Evolutionary conservation across 768 basidiomycete genomes (phyloP), one percentile per base, ranked within the genome.

Genomic region (Phylloporus sp.): DNA sequence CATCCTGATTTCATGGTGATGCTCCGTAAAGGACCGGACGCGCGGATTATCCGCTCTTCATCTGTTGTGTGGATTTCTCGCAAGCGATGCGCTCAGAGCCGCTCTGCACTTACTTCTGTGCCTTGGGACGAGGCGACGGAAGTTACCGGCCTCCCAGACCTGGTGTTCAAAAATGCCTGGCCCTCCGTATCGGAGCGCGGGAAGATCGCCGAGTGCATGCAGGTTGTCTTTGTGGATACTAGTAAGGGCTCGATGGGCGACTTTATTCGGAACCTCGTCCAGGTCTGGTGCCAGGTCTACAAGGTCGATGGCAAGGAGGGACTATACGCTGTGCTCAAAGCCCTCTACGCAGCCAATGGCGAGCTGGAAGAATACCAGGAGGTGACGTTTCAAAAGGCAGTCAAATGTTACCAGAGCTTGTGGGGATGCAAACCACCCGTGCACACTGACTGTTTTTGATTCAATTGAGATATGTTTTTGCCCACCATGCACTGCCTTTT

Each of bases 1-100:
- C 65, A 68, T 31, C 59, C 70, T 20, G 57, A 67, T 28, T 42
- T 71, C 35, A 65, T 67, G 66, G 61, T 67, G 13, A 57, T 69
- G 47, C 55, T 66, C 20, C 68, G 70, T 46, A 66, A 65, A 45
- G 70, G 70, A 22, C 50, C 47, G 6, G 40, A 55, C 6, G 66
- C 60, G 5, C 63, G 59, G 20, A 38, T 69, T 18, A 66, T 67
- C 45, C 55, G 63, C 8, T 69, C 67, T 6, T 11, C 50, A 1
- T 34, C 58, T 23, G 49, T 54, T 16, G 52, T 69, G 3, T 70
- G 70, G 66, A 65, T 53, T 7, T 64, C 58, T 50, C 63, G 67
- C 45, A 61, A 36, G 42, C 62, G 69, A 49, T 47, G 41, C 27
- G 70, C 67, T 18, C 42, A 36, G 31, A 69, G 61, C 45, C 61